Evolutionary conservation across 2,329 filamentous ascomycete species (phyloP), one percentile per base, ranked within the genome.

Genomic region (Botryosphaeria dothidea): DNA sequence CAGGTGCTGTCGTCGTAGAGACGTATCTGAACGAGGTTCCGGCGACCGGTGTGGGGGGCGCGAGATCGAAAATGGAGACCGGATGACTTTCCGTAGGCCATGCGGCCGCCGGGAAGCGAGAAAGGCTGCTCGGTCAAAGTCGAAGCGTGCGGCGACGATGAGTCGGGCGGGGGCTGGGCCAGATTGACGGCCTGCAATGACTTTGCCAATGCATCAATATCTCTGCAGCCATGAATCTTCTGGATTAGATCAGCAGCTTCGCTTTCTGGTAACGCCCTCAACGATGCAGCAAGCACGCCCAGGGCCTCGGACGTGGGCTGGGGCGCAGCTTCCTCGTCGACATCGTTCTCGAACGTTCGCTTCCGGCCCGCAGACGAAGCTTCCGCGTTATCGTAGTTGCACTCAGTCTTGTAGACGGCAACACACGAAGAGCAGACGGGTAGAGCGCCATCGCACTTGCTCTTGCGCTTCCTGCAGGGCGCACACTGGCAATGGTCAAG

Each of bases 361-460:
- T 46, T 46, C 43, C 43, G n/a, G 43, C n/a, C 7, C 43, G 43
- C n/a, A 23, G 43, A 9, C 19, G 43, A 46, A 25, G n/a, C 7
- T 17, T 46, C 43, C 4, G 19, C 43, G 5, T 8, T 46, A 68
- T 84, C 82, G 71, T 84, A 85, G 67, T 68, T 72, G 71, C 83
- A 85, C 46, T 81, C 75, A 11, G 81, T 83, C 61, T 79, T 76
- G 71, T 84, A 85, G 9, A 85, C 82, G 21, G 81, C 80, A 8
- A 75, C 77, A 68, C 83, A 85, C 11, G 83, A 83, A 23, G 81
- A 81, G 71, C 83, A 85, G 6, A 78, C 71, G 36, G 82, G 83
- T 13, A 77, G 72, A 34, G 75, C 74, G 38, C 82, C 82, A 71
- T 85, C 82, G 70, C 83, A 85, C 82, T 83, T 83, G 65, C 79